These are phyloP conservation scores for Saccharomyces hybrid DNA, from an alignment of 1,139 yeast genomes.

Conservation along the genomic window DNA sequence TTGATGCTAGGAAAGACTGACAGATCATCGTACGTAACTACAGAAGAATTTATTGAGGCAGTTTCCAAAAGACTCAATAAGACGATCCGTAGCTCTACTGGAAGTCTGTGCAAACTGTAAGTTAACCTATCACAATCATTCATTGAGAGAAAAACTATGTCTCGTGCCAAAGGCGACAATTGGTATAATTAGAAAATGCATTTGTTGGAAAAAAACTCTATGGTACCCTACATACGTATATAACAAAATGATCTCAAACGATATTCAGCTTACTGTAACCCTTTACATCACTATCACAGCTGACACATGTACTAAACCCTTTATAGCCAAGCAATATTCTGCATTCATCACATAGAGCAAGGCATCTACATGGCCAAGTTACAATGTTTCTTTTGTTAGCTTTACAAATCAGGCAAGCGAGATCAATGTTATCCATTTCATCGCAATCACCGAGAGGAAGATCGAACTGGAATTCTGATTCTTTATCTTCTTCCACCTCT, in stretches of 20 bases:
- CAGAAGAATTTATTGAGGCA: slow-evolving; percentile 82
- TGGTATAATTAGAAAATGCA: neutral
- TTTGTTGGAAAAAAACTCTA: neutral
- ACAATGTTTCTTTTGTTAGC: slow-evolving; percentile 65
- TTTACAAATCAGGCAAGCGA: slow-evolving; percentile 73
- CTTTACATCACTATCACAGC: slow-evolving; percentile 71
- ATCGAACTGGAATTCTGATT: neutral
- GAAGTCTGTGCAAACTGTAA: neutral
- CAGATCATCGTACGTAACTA: slow-evolving; percentile 69
- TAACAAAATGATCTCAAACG: neutral
- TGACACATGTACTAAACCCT: slow-evolving; percentile 74
- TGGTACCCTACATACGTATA: neutral
- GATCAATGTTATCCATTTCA: slow-evolving; percentile 14
- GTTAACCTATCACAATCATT: too few relatives aligned
- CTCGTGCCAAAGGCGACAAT: too few relatives aligned
- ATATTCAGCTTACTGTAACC: slow-evolving; percentile 42
- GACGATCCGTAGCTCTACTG: slow-evolving; percentile 4
- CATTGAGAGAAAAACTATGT: too few relatives aligned
- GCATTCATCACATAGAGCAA: slow-evolving; percentile 81
- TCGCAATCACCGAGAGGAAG: neutral
- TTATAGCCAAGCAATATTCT: slow-evolving; percentile 64
- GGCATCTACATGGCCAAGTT: slow-evolving; percentile 90
- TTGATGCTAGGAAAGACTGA: slow-evolving; percentile 78
- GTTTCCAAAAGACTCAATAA: slow-evolving; percentile 48
- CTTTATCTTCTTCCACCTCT: neutral